phyloP scores from a whole-genome alignment of 495 filamentous ascomycete genomes.

The Trichoderma parareesei region DNA sequence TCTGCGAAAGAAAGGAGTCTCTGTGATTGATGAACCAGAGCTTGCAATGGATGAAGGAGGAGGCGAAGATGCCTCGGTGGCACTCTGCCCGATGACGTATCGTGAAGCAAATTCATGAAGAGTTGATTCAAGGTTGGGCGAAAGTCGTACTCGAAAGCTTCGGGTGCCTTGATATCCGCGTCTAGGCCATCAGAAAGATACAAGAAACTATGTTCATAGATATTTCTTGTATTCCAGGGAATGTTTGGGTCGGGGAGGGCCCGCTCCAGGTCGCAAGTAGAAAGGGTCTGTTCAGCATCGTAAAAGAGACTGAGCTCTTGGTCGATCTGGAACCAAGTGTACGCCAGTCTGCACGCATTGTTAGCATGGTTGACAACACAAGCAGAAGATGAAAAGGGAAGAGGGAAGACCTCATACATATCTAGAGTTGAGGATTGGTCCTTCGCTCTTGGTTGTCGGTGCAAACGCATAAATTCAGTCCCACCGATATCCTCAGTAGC shows the following conservation, averaged over 20 bases:
- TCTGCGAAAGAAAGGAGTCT: neutral
- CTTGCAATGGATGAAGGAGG: conserved; percentile 46
- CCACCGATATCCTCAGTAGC: neutral
- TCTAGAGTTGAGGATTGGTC: neutral
- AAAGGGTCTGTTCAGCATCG: conserved; percentile 48
- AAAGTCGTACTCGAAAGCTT: conserved; percentile 1
- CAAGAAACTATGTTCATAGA: neutral
- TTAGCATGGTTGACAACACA: conserved; percentile 12
- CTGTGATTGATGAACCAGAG: conserved; percentile 39
- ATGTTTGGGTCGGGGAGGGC: conserved; percentile 49
- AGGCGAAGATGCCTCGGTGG: conserved; percentile 42
- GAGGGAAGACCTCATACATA: neutral
- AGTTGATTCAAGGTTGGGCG: conserved; percentile 48
- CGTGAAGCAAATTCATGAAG: conserved; percentile 46
- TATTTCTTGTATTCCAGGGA: conserved; percentile 34
- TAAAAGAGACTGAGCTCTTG: conserved; percentile 58
- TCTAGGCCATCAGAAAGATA: neutral
- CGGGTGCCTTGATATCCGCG: neutral
- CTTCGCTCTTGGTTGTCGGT: neutral
- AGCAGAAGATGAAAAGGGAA: conserved; percentile 2
- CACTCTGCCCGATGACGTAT: conserved; percentile 31
- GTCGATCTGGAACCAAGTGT: conserved; percentile 60
- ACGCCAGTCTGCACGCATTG: conserved; percentile 41
- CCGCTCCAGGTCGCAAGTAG: conserved; percentile 47
- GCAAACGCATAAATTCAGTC: neutral